Evolutionary conservation across 805 yeast genomes (phyloP).

Genomic region (Candida alai): DNA sequence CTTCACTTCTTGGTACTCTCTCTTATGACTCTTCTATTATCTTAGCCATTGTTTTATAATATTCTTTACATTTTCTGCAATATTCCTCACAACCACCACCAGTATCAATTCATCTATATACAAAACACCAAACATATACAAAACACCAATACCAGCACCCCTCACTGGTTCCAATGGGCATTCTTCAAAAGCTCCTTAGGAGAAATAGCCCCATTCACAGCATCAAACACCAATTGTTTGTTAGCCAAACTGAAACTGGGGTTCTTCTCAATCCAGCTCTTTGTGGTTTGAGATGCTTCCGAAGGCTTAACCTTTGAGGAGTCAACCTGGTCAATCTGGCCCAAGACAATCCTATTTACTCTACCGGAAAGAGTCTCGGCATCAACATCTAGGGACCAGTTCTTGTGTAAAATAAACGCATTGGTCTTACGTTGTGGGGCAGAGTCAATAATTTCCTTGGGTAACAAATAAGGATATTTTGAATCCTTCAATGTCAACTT

Average conservation of each 20-base stretch:
- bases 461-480: constrained; percentile 39
- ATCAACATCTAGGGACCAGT: constrained; percentile 24
- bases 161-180: constrained; percentile 17
- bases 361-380: constrained; percentile 19
- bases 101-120: too few relatives aligned
- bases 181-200: constrained; percentile 9
- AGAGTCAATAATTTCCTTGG: constrained; percentile 27
- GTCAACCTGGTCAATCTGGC: constrained; percentile 20
- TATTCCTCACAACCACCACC: too few relatives aligned
- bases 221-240: constrained; percentile 28
- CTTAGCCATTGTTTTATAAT: too few relatives aligned
- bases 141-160: too few relatives aligned
- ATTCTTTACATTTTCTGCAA: too few relatives aligned
- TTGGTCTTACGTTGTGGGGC: constrained; percentile 16
- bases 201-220: constrained; percentile 25
- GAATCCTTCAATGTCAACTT: constrained; percentile 35
- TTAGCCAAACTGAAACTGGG: constrained; percentile 23
- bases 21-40: too few relatives aligned
- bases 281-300: constrained; percentile 12
- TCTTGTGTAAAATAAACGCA: constrained; percentile 30
- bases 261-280: constrained; percentile 15
- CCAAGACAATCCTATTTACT: constrained; percentile 29
- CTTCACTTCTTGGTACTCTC: too few relatives aligned
- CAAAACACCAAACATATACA: too few relatives aligned
- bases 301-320: constrained; percentile 9